Evolutionary conservation across 2,329 filamentous ascomycete species (phyloP).

Genomic region (Coniochaeta sp.): DNA sequence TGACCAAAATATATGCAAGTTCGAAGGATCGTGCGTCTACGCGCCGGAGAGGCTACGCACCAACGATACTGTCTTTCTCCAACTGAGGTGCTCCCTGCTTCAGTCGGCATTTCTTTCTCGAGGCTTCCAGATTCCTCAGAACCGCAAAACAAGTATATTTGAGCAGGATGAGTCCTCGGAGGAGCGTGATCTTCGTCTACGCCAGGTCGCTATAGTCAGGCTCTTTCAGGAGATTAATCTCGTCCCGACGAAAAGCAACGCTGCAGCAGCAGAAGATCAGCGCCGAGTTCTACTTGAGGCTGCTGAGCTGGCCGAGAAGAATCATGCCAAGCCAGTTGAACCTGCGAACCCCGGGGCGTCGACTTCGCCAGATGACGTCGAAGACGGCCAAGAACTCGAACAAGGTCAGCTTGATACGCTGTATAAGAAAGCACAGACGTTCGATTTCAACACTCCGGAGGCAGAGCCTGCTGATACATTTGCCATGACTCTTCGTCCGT

Average conservation of each 20-base stretch:
- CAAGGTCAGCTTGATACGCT: slow-evolving; percentile 91
- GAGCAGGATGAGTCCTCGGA: slow-evolving; percentile 80
- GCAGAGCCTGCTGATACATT: slow-evolving; percentile 79
- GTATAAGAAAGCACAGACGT: slow-evolving; percentile 93
- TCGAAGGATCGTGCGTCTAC: slow-evolving; percentile 84
- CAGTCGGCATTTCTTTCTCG: slow-evolving; percentile 63
- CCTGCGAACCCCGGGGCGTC: slow-evolving; percentile 36
- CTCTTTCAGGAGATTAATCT: slow-evolving; percentile 86
- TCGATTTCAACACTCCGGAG: slow-evolving; percentile 87
- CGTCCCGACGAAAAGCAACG: slow-evolving; percentile 65
- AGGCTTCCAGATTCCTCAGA: slow-evolving; percentile 55
- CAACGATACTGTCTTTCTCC: slow-evolving; percentile 91
- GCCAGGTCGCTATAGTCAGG: slow-evolving; percentile 82
- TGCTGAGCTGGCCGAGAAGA: slow-evolving; percentile 81
- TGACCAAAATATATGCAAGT: slow-evolving; percentile 81
- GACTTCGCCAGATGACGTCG: slow-evolving; percentile 55
- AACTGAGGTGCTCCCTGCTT: slow-evolving; percentile 72
- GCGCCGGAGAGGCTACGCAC: slow-evolving; percentile 77
- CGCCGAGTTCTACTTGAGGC: slow-evolving; percentile 78
- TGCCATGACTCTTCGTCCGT: slow-evolving; percentile 74
- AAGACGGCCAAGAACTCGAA: slow-evolving; percentile 86
- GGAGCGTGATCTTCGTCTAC: slow-evolving; percentile 73
- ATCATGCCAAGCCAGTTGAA: slow-evolving; percentile 41
- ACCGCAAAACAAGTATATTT: slow-evolving; percentile 66
- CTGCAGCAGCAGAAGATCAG: slow-evolving; percentile 67